A percentile compares a stretch with the other conserved stretches of the same genome.
These are phyloP conservation scores for Tricholoma matsutake DNA, from an alignment of 768 basidiomycete genomes.

Conservation along the genomic window DNA sequence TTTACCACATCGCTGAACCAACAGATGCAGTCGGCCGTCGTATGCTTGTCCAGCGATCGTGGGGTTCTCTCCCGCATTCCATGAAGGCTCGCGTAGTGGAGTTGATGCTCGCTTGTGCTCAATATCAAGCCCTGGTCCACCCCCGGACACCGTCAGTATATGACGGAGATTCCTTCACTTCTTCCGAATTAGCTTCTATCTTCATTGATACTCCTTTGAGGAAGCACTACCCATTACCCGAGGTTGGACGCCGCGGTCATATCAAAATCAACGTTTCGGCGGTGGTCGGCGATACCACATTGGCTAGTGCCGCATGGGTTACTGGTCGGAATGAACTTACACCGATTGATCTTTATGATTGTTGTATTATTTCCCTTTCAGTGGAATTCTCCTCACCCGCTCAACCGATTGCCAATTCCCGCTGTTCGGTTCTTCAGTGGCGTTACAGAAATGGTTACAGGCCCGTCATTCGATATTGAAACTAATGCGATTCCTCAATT, in stretches of 20 bases:
- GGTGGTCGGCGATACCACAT: not conserved
- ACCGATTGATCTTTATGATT: not conserved
- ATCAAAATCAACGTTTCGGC: not conserved
- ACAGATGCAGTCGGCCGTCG: not conserved
- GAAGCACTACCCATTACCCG: not conserved
- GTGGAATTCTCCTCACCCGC: not conserved
- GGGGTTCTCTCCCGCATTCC: not conserved
- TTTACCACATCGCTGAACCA: not conserved
- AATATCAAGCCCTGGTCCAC: not conserved
- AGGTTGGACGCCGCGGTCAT: not conserved
- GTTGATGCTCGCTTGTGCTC: not conserved
- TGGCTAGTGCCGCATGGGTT: not conserved
- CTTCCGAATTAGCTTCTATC: not conserved
- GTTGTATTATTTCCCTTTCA: not conserved
- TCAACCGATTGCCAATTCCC: not conserved
- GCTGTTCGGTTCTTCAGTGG: not conserved
- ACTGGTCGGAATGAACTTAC: not conserved
- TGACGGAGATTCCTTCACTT: not conserved
- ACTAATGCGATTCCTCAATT: not conserved
- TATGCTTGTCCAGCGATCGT: not conserved
- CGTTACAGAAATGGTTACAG: not conserved
- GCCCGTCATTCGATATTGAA: not conserved
- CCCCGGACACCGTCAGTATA: not conserved
- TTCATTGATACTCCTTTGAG: not conserved
- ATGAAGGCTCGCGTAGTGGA: not conserved